Percentiles rank a stretch among this genome's conserved stretches.
Conservation (phyloP, 768 basidiomycete genomes). For the Rhizopogon rudus region DNA sequence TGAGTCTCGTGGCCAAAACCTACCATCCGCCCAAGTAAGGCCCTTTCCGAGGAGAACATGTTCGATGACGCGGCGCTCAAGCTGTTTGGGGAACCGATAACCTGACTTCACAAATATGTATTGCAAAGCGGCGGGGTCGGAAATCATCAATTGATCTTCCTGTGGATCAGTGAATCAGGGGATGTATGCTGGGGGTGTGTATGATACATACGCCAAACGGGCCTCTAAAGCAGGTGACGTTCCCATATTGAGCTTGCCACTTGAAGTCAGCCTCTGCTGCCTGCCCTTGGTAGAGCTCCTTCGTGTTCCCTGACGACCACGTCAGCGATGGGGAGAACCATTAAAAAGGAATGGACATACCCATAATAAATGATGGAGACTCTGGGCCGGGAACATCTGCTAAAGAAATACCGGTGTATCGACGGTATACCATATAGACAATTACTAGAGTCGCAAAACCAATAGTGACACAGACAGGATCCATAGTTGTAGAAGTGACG, state of each 20-base stretch:
- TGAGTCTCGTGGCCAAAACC: conserved; percentile 10
- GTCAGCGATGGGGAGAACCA: conserved; percentile 17
- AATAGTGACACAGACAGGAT: neutral
- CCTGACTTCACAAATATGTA: conserved; percentile 37
- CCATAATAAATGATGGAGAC: conserved; percentile 16
- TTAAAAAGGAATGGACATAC: conserved; percentile 1
- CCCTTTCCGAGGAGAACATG: conserved; percentile 26
- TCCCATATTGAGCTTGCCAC: conserved; percentile 26
- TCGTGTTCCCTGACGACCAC: conserved; percentile 19
- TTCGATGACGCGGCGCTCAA: conserved; percentile 16
- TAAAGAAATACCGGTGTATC: conserved; percentile 4
- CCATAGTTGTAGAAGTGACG: conserved; percentile 6
- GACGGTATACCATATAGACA: conserved; percentile 3
- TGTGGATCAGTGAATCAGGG: conserved; percentile 11
- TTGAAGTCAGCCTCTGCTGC: conserved; percentile 22
- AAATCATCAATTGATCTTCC: conserved; percentile 41
- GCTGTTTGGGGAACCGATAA: conserved; percentile 37
- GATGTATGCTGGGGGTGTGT: conserved; percentile 1
- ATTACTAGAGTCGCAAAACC: conserved; percentile 6
- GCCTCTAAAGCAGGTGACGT: conserved; percentile 22
- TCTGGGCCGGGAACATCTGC: conserved; percentile 16
- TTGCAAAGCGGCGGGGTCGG: conserved; percentile 42
- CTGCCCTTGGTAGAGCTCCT: conserved; percentile 23
- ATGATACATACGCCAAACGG: conserved; percentile 18
- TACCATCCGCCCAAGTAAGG: conserved; percentile 38